phyloP scores from a whole-genome alignment of 106 monocot genomes.

The Platanthera guangdongensis region DNA sequence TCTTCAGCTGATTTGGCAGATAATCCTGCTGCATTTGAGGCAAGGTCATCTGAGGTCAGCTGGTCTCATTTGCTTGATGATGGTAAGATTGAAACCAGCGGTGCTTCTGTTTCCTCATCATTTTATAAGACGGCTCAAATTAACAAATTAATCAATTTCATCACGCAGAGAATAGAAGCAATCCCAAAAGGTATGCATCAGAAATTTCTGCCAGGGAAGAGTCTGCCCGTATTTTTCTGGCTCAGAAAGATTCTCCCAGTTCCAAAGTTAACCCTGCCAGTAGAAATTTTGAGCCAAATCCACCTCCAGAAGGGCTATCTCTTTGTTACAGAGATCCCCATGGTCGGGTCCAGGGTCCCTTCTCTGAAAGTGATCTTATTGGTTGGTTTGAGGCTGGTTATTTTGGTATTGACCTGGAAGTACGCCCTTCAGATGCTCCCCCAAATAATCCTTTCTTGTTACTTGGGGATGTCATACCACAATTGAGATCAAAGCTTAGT shows the following conservation, averaged over 20 bases:
- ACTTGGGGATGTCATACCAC: slow-evolving; percentile 97
- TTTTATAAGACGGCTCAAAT: slow-evolving; percentile 17
- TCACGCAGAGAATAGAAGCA: slow-evolving; percentile 16
- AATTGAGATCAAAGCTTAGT: slow-evolving; percentile 57
- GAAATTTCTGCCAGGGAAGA: slow-evolving; percentile 21
- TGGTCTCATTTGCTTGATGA: slow-evolving; percentile 22
- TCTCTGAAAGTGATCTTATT: slow-evolving; percentile 85
- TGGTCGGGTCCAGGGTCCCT: slow-evolving; percentile 89
- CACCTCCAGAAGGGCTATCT: slow-evolving; percentile 71
- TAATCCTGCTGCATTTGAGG: slow-evolving; percentile 11
- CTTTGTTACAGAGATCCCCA: slow-evolving; percentile 88
- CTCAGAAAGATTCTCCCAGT: slow-evolving; percentile 13
- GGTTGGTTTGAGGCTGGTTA: slow-evolving; percentile 95
- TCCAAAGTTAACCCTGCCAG: slow-evolving; percentile 20
- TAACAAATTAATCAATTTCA: slow-evolving; percentile 19
- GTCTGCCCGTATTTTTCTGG: slow-evolving; percentile 5
- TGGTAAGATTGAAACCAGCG: slow-evolving; percentile 13
- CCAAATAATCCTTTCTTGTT: slow-evolving; percentile 51
- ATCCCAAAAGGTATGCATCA: slow-evolving; percentile 28
- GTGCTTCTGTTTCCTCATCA: slow-evolving; percentile 12
- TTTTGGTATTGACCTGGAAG: slow-evolving; percentile 95
- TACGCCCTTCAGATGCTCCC: slow-evolving; percentile 55
- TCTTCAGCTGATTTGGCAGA: slow-evolving; percentile 27
- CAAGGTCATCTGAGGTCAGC: slow-evolving; percentile 14
- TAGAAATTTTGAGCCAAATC: slow-evolving; percentile 27